Conservation (phyloP, 805 yeast species). For the Candida loeiensis region DNA sequence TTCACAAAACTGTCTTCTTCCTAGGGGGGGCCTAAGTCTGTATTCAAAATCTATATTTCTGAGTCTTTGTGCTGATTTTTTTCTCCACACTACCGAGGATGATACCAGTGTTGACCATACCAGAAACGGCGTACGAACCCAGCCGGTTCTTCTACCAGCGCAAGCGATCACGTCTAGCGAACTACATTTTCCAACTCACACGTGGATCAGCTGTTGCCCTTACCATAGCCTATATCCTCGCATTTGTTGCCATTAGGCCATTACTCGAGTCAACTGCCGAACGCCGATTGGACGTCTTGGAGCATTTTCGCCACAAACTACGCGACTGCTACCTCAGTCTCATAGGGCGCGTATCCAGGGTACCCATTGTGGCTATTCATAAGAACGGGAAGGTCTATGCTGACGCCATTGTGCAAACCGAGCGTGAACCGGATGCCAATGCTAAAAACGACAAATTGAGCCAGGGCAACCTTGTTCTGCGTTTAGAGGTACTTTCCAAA, state of each 20-base stretch:
- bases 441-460: constrained; percentile 26
- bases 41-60: no score
- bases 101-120: constrained; percentile 37
- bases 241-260: constrained; percentile 33
- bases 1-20: no score
- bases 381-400: constrained; percentile 29
- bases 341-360: constrained; percentile 31
- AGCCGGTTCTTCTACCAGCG: constrained; percentile 17
- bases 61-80: background rate
- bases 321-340: constrained; percentile 35
- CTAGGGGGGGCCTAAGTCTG: no score
- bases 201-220: constrained; percentile 32
- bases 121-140: constrained; percentile 39
- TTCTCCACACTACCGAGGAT: constrained; percentile 7
- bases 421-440: constrained; percentile 11
- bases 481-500: constrained; percentile 21
- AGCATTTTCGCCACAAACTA: constrained; percentile 27
- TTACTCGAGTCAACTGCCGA: constrained; percentile 26
- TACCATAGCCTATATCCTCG: constrained; percentile 28
- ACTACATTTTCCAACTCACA: constrained; percentile 29
- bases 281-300: constrained; percentile 34
- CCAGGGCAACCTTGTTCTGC: constrained; percentile 21
- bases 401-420: constrained; percentile 39
- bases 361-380: constrained; percentile 39
- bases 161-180: constrained; percentile 21